phyloP scores from a whole-genome alignment of 176 grass and related monocot species.

The Oryza australiensis region DNA sequence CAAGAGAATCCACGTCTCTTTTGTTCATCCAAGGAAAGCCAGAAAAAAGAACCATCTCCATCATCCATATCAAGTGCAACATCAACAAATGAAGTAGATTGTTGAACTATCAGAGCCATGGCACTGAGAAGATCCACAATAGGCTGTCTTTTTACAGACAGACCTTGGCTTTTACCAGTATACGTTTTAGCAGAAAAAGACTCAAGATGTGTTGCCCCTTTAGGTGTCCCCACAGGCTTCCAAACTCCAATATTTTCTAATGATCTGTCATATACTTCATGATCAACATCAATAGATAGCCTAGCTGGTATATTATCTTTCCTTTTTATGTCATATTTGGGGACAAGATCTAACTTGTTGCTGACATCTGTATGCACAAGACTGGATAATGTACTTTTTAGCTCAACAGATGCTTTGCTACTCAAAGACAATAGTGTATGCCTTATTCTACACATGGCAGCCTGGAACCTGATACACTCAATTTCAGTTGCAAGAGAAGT shows the following conservation, averaged over 20 bases:
- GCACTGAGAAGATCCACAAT: slow-evolving; percentile 90
- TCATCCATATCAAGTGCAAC: slow-evolving; percentile 84
- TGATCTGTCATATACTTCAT: slow-evolving; percentile 70
- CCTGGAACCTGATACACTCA: slow-evolving; percentile 91
- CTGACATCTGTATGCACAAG: slow-evolving; percentile 43
- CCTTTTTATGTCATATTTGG: slow-evolving; percentile 71
- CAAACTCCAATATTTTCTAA: slow-evolving; percentile 77
- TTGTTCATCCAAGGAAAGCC: slow-evolving; percentile 90
- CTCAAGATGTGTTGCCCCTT: slow-evolving; percentile 65
- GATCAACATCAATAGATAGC: slow-evolving; percentile 77
- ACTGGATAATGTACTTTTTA: slow-evolving; percentile 48
- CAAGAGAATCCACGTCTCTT: slow-evolving; percentile 79
- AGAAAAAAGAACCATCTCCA: slow-evolving; percentile 83
- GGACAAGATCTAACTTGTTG: slow-evolving; percentile 43
- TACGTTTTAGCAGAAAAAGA: slow-evolving; percentile 53
- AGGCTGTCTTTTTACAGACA: slow-evolving; percentile 59
- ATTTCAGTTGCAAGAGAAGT: slow-evolving; percentile 82
- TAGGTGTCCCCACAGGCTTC: slow-evolving; percentile 69
- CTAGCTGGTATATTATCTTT: slow-evolving; percentile 83
- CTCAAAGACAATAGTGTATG: slow-evolving; percentile 76
- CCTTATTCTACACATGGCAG: slow-evolving; percentile 87
- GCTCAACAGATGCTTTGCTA: slow-evolving; percentile 57
- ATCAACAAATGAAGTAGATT: slow-evolving; percentile 91
- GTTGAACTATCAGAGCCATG: slow-evolving; percentile 82
- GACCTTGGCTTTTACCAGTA: slow-evolving; percentile 46